Conservation (phyloP, 192 early-diverging fungal species). For the Oehlia diaphana region DNA sequence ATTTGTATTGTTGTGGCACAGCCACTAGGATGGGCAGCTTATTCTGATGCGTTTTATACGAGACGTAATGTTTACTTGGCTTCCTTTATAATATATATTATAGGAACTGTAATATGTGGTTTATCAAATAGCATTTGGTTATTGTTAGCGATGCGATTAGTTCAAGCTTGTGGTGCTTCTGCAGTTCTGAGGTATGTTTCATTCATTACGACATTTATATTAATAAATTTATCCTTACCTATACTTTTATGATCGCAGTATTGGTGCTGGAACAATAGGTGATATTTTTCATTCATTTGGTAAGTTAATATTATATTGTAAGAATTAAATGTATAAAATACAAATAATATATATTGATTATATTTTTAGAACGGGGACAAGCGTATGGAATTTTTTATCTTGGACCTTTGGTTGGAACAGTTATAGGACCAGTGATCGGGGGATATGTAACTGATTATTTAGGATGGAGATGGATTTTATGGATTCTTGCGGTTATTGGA, state of each 20-base stretch:
- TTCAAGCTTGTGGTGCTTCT: constrained; percentile 40
- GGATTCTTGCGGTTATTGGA: no score
- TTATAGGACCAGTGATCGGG: no score
- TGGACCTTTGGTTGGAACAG: constrained; percentile 2
- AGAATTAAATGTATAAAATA: neutral
- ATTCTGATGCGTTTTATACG: constrained; percentile 35
- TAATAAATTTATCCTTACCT: no score
- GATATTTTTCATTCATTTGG: constrained; percentile 28
- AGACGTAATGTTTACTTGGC: constrained; percentile 41
- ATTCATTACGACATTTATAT: no score
- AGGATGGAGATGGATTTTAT: no score
- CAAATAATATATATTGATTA: neutral
- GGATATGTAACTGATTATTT: no score
- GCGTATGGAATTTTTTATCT: constrained; percentile 40
- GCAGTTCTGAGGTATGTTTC: constrained; percentile 27
- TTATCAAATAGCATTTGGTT: constrained; percentile 38
- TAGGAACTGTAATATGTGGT: constrained; percentile 34
- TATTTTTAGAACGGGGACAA: constrained; percentile 33
- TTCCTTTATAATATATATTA: constrained; percentile 40
- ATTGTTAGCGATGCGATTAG: constrained; percentile 39
- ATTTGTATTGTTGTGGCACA: constrained; percentile 25
- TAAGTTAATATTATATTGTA: neutral
- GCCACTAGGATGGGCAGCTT: constrained; percentile 44
- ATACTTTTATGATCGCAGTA: neutral
- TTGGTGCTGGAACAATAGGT: constrained; percentile 35